Percentiles rank a stretch among this genome's conserved stretches.
Conservation (phyloP, 2,329 filamentous ascomycete genomes). For the Fusarium musae region DNA sequence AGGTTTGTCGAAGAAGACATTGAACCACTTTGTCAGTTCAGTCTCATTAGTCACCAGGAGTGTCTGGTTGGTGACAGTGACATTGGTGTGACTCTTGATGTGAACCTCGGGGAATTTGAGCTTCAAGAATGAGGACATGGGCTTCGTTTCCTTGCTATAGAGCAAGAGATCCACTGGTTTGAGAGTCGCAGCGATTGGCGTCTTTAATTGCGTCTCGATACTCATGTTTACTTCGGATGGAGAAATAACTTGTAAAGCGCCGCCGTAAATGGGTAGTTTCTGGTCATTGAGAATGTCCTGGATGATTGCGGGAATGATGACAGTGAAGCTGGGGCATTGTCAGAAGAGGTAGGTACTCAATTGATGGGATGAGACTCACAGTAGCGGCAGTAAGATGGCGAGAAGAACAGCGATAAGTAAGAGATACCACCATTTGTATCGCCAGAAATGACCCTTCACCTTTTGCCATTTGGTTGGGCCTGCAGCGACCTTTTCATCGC, state of each 20-base stretch:
- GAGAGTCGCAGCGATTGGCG: slow-evolving; percentile 52
- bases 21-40: slow-evolving; percentile 54
- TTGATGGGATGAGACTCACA: slow-evolving; percentile 50
- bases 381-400: slow-evolving; percentile 57
- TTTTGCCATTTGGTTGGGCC: slow-evolving; percentile 49
- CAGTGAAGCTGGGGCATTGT: slow-evolving; percentile 53
- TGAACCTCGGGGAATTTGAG: slow-evolving; percentile 47
- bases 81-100: slow-evolving; percentile 51
- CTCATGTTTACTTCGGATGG: slow-evolving; percentile 50
- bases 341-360: background rate
- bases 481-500: slow-evolving; percentile 15
- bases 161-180: slow-evolving; percentile 53
- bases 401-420: slow-evolving; percentile 54
- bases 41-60: slow-evolving; percentile 52
- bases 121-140: slow-evolving; percentile 36
- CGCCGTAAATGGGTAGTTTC: slow-evolving; percentile 52
- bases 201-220: slow-evolving; percentile 51
- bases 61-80: slow-evolving; percentile 50
- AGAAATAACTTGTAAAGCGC: slow-evolving; percentile 49
- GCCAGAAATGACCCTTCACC: slow-evolving; percentile 53
- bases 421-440: slow-evolving; percentile 58
- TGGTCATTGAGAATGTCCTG: slow-evolving; percentile 57
- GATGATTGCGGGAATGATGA: slow-evolving; percentile 59
- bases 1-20: slow-evolving; percentile 52
- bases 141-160: slow-evolving; percentile 52